Base-by-base conservation (phyloP, 192 early-diverging fungal genomes). In the Coemansia sp. region DNA sequence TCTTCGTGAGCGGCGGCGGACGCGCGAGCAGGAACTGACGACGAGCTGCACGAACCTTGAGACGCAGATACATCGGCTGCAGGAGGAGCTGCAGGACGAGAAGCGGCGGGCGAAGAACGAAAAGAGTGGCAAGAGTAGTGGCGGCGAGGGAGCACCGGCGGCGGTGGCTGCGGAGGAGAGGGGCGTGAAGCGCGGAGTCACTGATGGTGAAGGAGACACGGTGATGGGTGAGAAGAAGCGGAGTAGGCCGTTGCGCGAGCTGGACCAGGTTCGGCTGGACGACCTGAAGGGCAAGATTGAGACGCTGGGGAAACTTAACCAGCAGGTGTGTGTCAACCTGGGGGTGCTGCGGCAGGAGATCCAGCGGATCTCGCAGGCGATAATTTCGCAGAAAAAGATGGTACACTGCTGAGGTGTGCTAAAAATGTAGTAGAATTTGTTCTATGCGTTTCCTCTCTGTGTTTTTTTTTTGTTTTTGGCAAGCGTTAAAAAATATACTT, bases 1-100 rank as follows among this genome's bases (percentile, higher is more conserved):
- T 4, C 59, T 79, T 27, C 76, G 76, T 15, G 67, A 79, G 61
- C 68, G 74, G 19, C 74, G 74, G 59, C 73, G 73, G 57, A 73
- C 49, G 19, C 53, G 67, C 15, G 76, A 72, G 48, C 51, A 52
- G 18, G 76, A 79, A 51, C 61, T 78, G 39, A 62, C 47, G 8
- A 48, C 19, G 14, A 64, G 64, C 54, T 78, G 74, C 45, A 42
- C 27, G 17, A 47, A 61, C 27, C 74, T 78, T 2, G 68, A 71
- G 52, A 23, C 47, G 25, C 64, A 71, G 58, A 78, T 78, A 11
- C 23, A 64, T 30, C 55, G 51, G 53, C 53, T 78, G 17, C 61
- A 71, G 19, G 66, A 50, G 0, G 74, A 78, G 44, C 62, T 78
- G 39, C 25, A 25, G 1, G 65, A 65, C 4, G 74, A 78, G 55